These are phyloP conservation scores for Tricholoma bakamatsutake DNA, from an alignment of 768 basidiomycete genomes.

Conservation along the genomic window DNA sequence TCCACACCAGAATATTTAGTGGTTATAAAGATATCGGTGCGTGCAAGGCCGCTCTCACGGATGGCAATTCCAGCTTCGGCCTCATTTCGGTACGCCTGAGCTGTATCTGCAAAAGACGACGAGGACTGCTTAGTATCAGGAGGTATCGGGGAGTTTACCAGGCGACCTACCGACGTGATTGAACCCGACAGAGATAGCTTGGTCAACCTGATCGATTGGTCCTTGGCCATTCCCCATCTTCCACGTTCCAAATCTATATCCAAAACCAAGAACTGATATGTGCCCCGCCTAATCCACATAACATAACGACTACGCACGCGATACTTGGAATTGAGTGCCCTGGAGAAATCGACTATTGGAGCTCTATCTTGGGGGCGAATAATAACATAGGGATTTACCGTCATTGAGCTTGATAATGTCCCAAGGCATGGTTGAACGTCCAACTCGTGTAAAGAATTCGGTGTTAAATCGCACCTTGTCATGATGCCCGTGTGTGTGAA, in stretches of 20 bases:
- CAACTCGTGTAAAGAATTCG: neutral
- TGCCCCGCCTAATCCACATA: neutral
- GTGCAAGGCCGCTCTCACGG: slow-evolving; percentile 48
- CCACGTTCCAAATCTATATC: slow-evolving; percentile 54
- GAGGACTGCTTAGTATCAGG: neutral
- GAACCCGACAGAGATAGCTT: slow-evolving; percentile 58
- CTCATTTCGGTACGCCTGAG: slow-evolving; percentile 58
- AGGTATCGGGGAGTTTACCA: neutral
- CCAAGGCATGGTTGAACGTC: slow-evolving; percentile 50
- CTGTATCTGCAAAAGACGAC: slow-evolving; percentile 42
- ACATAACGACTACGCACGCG: slow-evolving; percentile 23
- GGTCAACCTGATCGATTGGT: slow-evolving; percentile 49
- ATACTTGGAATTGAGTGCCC: slow-evolving; percentile 46
- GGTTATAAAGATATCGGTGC: slow-evolving; percentile 57
- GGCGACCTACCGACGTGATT: slow-evolving; percentile 47
- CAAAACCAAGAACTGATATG: neutral
- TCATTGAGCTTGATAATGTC: slow-evolving; percentile 52
- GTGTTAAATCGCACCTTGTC: no score
- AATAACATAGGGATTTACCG: slow-evolving; percentile 28
- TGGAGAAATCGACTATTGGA: slow-evolving; percentile 14
- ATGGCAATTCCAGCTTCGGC: slow-evolving; percentile 47
- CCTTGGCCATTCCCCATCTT: slow-evolving; percentile 52
- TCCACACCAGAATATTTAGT: slow-evolving; percentile 56
- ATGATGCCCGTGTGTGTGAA: no score
- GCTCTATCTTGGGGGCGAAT: neutral